These are phyloP conservation scores for Neurospora discreta DNA, from an alignment of 495 filamentous ascomycete species.

Conservation along the genomic window DNA sequence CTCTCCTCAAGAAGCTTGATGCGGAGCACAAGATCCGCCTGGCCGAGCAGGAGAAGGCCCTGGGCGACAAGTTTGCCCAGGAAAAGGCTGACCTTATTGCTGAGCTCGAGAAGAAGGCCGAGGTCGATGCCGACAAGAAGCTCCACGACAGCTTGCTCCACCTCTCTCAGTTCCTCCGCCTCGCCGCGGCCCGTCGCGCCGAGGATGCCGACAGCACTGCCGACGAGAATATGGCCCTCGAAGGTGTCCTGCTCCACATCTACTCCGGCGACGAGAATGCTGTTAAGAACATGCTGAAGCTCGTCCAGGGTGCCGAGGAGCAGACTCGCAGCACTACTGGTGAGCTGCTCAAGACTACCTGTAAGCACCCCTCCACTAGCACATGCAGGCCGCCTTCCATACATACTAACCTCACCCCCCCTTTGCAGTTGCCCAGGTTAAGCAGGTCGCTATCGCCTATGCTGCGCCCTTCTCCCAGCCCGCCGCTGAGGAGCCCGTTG, in stretches of 20 bases:
- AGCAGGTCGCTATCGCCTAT: constrained; percentile 45
- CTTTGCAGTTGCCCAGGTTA: constrained; percentile 54
- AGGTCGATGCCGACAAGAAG: constrained; percentile 41
- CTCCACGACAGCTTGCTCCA: constrained; percentile 48
- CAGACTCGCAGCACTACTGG: constrained; percentile 53
- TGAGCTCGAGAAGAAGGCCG: constrained; percentile 43
- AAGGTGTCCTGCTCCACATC: constrained; percentile 77
- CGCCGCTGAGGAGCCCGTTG: constrained; percentile 25
- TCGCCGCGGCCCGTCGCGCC: constrained; percentile 59
- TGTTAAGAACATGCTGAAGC: constrained; percentile 70
- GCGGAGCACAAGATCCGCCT: constrained; percentile 61
- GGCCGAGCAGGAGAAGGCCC: constrained; percentile 54
- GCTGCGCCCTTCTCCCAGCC: constrained; percentile 16
- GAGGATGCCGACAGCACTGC: constrained; percentile 49
- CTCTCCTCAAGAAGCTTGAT: constrained; percentile 73
- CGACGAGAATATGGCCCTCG: constrained; percentile 76
- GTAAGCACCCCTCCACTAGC: constrained; percentile 37
- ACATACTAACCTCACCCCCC: constrained; percentile 25
- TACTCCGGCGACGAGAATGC: constrained; percentile 79
- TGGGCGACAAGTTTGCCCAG: constrained; percentile 62
- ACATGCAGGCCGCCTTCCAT: not conserved
- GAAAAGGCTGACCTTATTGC: constrained; percentile 49
- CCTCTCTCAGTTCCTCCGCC: constrained; percentile 68
- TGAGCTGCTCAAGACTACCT: constrained; percentile 57
- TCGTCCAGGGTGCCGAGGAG: constrained; percentile 74